phyloP scores from a whole-genome alignment of 352 stramenopile species.

The Plasmopara halstedii region DNA sequence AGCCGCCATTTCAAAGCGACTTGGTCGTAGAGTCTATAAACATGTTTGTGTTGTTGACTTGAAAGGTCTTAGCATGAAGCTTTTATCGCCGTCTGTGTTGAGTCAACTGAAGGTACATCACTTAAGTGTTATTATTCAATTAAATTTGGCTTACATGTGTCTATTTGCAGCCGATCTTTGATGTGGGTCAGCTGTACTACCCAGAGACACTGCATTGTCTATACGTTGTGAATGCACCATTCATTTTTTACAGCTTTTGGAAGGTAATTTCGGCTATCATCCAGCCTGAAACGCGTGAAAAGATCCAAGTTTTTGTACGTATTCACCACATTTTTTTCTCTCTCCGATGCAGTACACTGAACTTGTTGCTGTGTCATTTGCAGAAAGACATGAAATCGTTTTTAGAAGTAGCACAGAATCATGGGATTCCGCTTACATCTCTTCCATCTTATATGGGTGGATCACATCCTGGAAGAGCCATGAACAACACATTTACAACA shows the following conservation, averaged over 20 bases:
- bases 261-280: constrained; percentile 70
- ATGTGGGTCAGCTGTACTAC: constrained; percentile 72
- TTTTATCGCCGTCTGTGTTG: constrained; percentile 45
- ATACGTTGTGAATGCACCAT: constrained; percentile 75
- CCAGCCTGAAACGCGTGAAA: constrained; percentile 66
- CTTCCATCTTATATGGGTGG: constrained; percentile 58
- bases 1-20: constrained; percentile 50
- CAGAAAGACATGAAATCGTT: constrained; percentile 58
- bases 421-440: constrained; percentile 51
- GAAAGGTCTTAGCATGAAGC: constrained; percentile 61
- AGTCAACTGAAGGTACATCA: constrained; percentile 48
- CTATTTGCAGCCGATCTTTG: constrained; percentile 58
- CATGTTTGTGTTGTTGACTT: constrained; percentile 80
- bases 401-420: constrained; percentile 42
- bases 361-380: neutral
- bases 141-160: neutral
- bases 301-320: constrained; percentile 78
- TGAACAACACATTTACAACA: constrained; percentile 65
- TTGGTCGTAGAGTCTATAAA: constrained; percentile 64
- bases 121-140: neutral
- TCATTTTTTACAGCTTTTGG: constrained; percentile 79
- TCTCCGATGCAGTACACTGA: neutral
- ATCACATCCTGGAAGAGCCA: constrained; percentile 36
- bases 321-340: neutral
- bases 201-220: constrained; percentile 71